These are phyloP conservation scores for Colletotrichum magnum DNA, from an alignment of 2,329 filamentous ascomycete species.

Conservation along the genomic window DNA sequence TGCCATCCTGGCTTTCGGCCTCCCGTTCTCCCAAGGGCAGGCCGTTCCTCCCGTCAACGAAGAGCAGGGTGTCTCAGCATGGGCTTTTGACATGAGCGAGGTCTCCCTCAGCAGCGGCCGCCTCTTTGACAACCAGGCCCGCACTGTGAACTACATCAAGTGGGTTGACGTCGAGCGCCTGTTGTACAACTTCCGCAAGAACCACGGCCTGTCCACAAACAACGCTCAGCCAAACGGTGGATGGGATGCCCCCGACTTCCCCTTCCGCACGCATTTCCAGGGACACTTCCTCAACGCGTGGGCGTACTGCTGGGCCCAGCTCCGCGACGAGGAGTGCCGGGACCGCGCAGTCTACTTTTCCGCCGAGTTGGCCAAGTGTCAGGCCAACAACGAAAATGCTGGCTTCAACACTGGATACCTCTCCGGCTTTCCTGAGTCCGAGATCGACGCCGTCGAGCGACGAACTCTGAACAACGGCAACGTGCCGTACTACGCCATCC, in stretches of 20 bases:
- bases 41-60: slow-evolving; percentile 45
- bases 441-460: slow-evolving; percentile 59
- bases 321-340: slow-evolving; percentile 58
- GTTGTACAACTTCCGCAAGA: slow-evolving; percentile 63
- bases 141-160: slow-evolving; percentile 62
- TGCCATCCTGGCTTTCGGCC: neutral
- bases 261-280: slow-evolving; percentile 66
- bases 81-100: slow-evolving; percentile 56
- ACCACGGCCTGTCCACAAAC: slow-evolving; percentile 61
- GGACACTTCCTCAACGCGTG: slow-evolving; percentile 66
- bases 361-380: slow-evolving; percentile 64
- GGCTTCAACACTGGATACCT: slow-evolving; percentile 63
- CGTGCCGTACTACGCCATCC: slow-evolving; percentile 68
- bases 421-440: slow-evolving; percentile 66
- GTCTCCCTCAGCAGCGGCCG: slow-evolving; percentile 55
- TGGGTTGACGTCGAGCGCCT: slow-evolving; percentile 60
- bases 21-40: slow-evolving; percentile 30
- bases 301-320: slow-evolving; percentile 62
- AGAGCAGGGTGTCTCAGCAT: slow-evolving; percentile 52
- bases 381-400: slow-evolving; percentile 62
- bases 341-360: slow-evolving; percentile 62
- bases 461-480: slow-evolving; percentile 62
- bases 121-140: slow-evolving; percentile 60
- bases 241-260: slow-evolving; percentile 68
- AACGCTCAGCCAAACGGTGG: slow-evolving; percentile 62